Evolutionary conservation across 2,329 filamentous ascomycete genomes (phyloP), one percentile per base, ranked within the genome.

Genomic region (Davidsoniella eucalypti): DNA sequence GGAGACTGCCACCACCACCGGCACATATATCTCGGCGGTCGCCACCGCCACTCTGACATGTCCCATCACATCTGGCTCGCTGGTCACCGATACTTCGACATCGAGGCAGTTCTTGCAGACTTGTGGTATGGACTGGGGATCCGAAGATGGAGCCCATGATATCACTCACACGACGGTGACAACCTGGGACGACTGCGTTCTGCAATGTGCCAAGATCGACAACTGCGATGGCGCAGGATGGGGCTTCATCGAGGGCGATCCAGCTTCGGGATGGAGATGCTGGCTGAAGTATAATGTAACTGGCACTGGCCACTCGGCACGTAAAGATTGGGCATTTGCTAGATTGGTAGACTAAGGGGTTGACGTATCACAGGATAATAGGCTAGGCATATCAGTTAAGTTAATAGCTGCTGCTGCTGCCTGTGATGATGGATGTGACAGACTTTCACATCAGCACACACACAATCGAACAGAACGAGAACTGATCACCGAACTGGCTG

Each of bases 111-210:
- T 72, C 59, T 55, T 65, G 18, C 68, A 66, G 5, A 48, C 67
- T 16, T 72, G 69, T 57, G 69, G 67, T 26, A 56, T 70, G 50
- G 69, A 73, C 58, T 70, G 67, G 56, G 63, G 59, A 53, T 63
- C 64, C n/a, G 53, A 52, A 2, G 57, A 54, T 16, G 57, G 58
- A n/a, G 64, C 65, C 37, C 56, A 57, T 14, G 64, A 67, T 52
- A 58, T 67, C 37, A 61, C 55, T 14, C 60, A 59, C 44, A 61
- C 66, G 18, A 59, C 58, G 52, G 67, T 65, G 1, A 58, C 60
- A 45, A 68, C 56, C 51, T 63, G 69, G 58, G 60, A 66, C 50
- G 66, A 65, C 21, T 71, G 69, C 57, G 69, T 71, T 56, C 61
- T 64, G 44, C 64, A 64, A 36, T 71, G 69, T 54, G 67, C 67